These are phyloP conservation scores for Sordariomycetes sp. DNA, from an alignment of 2,329 filamentous ascomycete species.

Conservation along the genomic window DNA sequence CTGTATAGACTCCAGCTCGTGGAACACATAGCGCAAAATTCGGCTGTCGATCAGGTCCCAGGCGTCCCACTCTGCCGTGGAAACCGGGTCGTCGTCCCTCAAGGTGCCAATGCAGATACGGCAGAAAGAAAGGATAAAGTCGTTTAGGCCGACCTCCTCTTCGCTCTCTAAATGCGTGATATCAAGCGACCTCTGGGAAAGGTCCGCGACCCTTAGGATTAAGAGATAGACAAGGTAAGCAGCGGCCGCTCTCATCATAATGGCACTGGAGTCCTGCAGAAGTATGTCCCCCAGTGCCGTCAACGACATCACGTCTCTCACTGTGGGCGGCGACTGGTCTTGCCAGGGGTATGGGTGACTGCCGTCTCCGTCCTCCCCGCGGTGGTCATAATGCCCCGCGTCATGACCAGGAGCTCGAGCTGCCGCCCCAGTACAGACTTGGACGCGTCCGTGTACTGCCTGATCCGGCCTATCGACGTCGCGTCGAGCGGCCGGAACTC, in stretches of 20 bases:
- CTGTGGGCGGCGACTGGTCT: slow-evolving; percentile 4
- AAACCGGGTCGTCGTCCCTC: background rate
- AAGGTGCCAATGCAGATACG: background rate
- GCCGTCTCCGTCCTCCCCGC: no score
- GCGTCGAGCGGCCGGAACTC: no score
- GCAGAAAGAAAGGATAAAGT: background rate
- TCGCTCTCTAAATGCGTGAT: background rate
- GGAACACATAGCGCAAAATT: slow-evolving; percentile 14
- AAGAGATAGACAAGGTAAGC: slow-evolving; percentile 15
- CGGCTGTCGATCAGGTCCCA: slow-evolving; percentile 22
- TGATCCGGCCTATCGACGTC: no score
- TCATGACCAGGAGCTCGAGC: no score
- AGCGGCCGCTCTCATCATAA: slow-evolving; percentile 6
- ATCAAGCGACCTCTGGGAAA: slow-evolving; percentile 13
- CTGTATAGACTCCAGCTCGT: slow-evolving; percentile 5
- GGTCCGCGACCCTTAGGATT: slow-evolving; percentile 11
- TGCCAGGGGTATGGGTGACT: background rate
- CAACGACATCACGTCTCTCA: slow-evolving; percentile 11
- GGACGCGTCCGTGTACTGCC: no score
- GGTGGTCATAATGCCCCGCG: no score
- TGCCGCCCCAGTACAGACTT: no score
- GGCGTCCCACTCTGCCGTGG: slow-evolving; percentile 14
- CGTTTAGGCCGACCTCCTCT: background rate
- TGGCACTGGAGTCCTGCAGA: background rate
- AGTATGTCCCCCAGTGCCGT: slow-evolving; percentile 9